phyloP scores from a whole-genome alignment of 2,329 filamentous ascomycete species.

The Botrytis cinerea region DNA sequence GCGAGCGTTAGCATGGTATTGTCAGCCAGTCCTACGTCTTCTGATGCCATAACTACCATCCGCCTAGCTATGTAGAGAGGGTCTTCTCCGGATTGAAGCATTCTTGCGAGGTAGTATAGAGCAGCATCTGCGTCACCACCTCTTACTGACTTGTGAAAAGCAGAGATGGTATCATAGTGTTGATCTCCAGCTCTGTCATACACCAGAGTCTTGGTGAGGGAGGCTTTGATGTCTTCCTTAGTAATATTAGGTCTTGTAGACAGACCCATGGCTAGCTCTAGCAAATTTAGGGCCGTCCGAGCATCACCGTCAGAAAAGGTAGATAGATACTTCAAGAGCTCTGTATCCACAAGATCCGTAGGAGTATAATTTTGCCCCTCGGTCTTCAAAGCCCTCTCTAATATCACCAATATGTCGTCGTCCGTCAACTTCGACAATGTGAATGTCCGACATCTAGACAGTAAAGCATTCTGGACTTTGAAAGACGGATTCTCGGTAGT shows the following conservation, averaged over 20 bases:
- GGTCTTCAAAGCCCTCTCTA: constrained; percentile 70
- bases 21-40: constrained; percentile 91
- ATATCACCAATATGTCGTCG: constrained; percentile 70
- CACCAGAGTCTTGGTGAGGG: constrained; percentile 87
- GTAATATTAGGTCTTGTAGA: constrained; percentile 66
- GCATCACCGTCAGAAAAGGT: constrained; percentile 91
- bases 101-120: constrained; percentile 91
- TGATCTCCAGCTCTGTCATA: constrained; percentile 95
- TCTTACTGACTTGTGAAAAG: constrained; percentile 93
- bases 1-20: constrained; percentile 80
- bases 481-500: constrained; percentile 98
- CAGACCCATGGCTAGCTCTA: constrained; percentile 84
- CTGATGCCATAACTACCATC: constrained; percentile 91
- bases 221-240: constrained; percentile 73
- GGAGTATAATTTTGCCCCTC: constrained; percentile 50
- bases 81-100: constrained; percentile 94
- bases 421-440: constrained; percentile 75
- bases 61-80: constrained; percentile 88
- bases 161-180: constrained; percentile 96
- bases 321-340: constrained; percentile 78
- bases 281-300: constrained; percentile 85
- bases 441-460: constrained; percentile 89
- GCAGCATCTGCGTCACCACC: constrained; percentile 84
- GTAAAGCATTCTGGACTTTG: constrained; percentile 82
- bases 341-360: constrained; percentile 68